Base-by-base conservation (phyloP, 768 basidiomycete genomes). In the Lactarius pseudohatsudake region DNA sequence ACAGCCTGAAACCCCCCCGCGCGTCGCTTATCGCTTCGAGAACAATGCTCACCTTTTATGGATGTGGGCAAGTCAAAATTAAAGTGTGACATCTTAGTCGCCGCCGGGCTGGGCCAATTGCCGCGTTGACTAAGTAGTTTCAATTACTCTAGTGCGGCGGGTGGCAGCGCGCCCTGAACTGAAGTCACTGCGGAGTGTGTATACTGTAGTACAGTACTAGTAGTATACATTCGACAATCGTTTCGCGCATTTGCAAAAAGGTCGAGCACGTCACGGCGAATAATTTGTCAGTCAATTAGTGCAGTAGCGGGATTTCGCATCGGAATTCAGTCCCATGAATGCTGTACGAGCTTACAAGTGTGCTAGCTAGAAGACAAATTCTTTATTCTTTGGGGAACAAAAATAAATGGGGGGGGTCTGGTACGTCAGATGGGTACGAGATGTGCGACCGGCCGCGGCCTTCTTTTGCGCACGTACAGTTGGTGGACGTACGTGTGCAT, bases 191-290 rank as follows among this genome's bases (percentile, higher is more conserved):
- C 40, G 50, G 20, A n/a, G 45, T 11, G 9, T n/a, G 13, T 22
- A 22, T 22, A 22, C 8, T 47, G 20, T 22, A 22, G 36, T 13
- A 36, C n/a, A n/a, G n/a, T n/a, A n/a, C n/a, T n/a, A n/a, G n/a
- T n/a, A n/a, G n/a, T n/a, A 9, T 11, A 2, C 36, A 11, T 36
- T 36, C 47, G 22, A 4, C 26, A 50, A n/a, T 53, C 50, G 26
- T 53, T 45, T 57, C 32, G 22, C n/a, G 50, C 40, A 56, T 63
- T 63, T 63, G 62, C 55, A 63, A 64, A 57, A 38, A 16, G 10
- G 10, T 36, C 45, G 45, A 34, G 56, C 16, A 38, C 57, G 5
- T n/a, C 26, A 45, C 18, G 22, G 22, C 4, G 5, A 15, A 50
- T 10, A 15, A 50, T 36, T 10, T 11, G 34, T 36, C 34, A 36